Evolutionary conservation across 352 stramenopile genomes (phyloP), one percentile per base, ranked within the genome.

Genomic region (Phytophthora lateralis): DNA sequence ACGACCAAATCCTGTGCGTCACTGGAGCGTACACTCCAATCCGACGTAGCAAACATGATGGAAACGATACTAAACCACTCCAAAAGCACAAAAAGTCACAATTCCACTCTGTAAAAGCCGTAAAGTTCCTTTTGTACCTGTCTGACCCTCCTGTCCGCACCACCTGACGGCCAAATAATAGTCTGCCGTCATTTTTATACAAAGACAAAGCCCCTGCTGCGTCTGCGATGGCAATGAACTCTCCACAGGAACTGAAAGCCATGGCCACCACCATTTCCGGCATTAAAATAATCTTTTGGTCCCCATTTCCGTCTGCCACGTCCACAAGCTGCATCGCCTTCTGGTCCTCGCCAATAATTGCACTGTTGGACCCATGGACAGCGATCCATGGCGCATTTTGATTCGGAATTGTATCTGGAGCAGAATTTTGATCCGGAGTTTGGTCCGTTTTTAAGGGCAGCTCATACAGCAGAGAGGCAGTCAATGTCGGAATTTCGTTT

Each of bases 191-290:
- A 41, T 12, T 66, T 5, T 69, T 77, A n/a, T 73, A 75, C 5
- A 82, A 43, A 46, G 58, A 69, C 17, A 82, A 14, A 8, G 34
- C 51, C 18, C 67, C 70, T 20, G 55, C 26, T 4, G 26, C 42
- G 27, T 82, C 67, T 55, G 63, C 67, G 15, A 80, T 39, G 12
- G 73, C 73, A 15, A 82, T 17, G 21, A 66, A 79, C 2, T 46
- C 47, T 10, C 73, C 70, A 48, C 71, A 79, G n/a, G 30, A 45
- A 32, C 71, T 82, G 17, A 82, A 75, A 8, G 67, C 53, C 50
- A 80, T 43, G 11, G 63, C 68, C 47, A 56, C 29, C 14, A 78
- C 63, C 11, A 52, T 37, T 20, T 66, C 35, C 10, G 44, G 32
- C 0, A 62, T 7, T 18, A 34, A 8, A 27, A 82, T 71, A 6